A percentile compares a stretch with the other conserved stretches of the same genome.
Evolutionary conservation across 306 rosid genomes (phyloP).

Genomic region (Quercus alba): DNA sequence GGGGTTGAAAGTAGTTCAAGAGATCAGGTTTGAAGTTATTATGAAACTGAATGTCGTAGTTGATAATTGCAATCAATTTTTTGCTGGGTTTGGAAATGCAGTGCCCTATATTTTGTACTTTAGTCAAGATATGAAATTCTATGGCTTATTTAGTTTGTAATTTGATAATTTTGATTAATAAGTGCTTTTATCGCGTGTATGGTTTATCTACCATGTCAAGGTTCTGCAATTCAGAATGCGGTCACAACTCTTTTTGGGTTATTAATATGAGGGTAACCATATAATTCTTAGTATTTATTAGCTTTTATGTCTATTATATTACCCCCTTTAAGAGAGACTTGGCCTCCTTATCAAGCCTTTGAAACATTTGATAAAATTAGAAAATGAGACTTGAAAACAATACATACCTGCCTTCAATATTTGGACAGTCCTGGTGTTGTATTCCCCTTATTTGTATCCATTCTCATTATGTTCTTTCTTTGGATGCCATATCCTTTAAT

Average conservation of each 20-base stretch:
- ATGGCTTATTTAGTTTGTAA: not conserved
- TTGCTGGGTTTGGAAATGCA: not conserved
- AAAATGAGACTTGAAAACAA: not conserved
- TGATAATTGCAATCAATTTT: not conserved
- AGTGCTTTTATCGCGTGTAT: not conserved
- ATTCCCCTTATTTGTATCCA: not conserved
- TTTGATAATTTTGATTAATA: not conserved
- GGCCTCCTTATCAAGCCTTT: not conserved
- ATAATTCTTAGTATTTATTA: not conserved
- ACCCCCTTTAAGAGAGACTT: not conserved
- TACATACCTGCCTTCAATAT: not conserved
- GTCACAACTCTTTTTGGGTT: not conserved
- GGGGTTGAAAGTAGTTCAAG: not conserved
- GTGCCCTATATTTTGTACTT: not conserved
- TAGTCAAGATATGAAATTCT: not conserved
- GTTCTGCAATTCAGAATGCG: not conserved
- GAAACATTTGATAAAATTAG: not conserved
- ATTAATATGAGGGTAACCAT: not conserved
- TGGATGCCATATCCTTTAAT: not conserved
- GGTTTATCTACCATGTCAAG: not conserved
- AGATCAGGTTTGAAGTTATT: not conserved
- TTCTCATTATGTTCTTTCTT: not conserved
- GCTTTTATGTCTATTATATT: not conserved
- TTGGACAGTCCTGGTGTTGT: not conserved
- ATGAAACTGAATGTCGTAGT: not conserved